Percentiles rank a stretch among this genome's conserved stretches.
Evolutionary conservation across 164 flowering plant genomes (phyloP).

Genomic region (Vitis rupestris): DNA sequence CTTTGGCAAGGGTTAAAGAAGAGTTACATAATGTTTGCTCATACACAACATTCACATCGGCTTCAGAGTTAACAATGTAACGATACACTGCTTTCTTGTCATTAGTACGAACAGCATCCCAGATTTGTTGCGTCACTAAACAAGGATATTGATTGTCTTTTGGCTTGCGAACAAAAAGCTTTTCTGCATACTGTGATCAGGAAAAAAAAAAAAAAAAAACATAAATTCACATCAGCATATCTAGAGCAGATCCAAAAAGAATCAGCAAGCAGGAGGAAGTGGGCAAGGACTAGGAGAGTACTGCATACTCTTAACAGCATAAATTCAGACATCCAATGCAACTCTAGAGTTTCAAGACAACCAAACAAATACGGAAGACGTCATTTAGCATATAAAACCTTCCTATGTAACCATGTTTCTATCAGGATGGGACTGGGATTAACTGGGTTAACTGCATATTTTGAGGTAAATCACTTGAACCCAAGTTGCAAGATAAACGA

Average conservation of each 20-base stretch:
- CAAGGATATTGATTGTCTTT: conserved; percentile 47
- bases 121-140: conserved; percentile 63
- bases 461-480: no score
- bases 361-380: background rate
- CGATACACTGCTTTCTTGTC: conserved; percentile 91
- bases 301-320: background rate
- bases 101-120: conserved; percentile 79
- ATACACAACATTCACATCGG: conserved; percentile 67
- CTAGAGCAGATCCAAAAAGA: background rate
- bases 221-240: conserved; percentile 2
- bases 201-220: conserved; percentile 4
- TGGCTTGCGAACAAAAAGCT: conserved; percentile 70
- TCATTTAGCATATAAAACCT: background rate
- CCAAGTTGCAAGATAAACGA: no score
- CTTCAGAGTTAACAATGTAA: conserved; percentile 62
- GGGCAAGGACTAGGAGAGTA: background rate
- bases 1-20: conserved; percentile 69
- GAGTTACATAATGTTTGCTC: conserved; percentile 45
- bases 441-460: no score
- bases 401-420: no score
- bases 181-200: conserved; percentile 78
- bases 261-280: background rate
- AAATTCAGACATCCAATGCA: background rate
- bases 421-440: no score
- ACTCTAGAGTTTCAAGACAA: background rate